A percentile compares a stretch with the other conserved stretches of the same genome.
phyloP scores from a whole-genome alignment of 2,329 filamentous ascomycete genomes.

The Raffaelea albimanens region DNA sequence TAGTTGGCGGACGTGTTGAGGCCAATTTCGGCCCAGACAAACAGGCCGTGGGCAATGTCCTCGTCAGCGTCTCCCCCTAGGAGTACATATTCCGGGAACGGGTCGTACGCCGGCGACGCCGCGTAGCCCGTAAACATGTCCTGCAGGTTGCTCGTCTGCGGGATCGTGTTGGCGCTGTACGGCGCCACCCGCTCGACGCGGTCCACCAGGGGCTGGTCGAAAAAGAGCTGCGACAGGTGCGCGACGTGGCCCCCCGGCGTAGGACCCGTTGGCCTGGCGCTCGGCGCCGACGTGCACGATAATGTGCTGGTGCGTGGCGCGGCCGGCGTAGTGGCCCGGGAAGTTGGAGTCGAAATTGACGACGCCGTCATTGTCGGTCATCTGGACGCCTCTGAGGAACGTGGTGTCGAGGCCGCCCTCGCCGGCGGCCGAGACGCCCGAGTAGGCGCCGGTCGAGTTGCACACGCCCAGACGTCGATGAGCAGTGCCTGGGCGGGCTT shows the following conservation, averaged over 20 bases:
- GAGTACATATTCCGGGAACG: slow-evolving; percentile 37
- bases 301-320: slow-evolving; percentile 33
- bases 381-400: slow-evolving; percentile 38
- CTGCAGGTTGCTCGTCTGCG: slow-evolving; percentile 17
- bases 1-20: slow-evolving; percentile 5
- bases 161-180: slow-evolving; percentile 27
- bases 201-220: slow-evolving; percentile 29
- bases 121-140: slow-evolving; percentile 22
- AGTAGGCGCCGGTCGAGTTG: slow-evolving; percentile 36
- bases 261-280: slow-evolving; percentile 39
- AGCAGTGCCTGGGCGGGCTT: slow-evolving; percentile 25
- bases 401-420: slow-evolving; percentile 22
- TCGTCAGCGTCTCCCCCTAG: no score
- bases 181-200: slow-evolving; percentile 25
- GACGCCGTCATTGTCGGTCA: slow-evolving; percentile 35
- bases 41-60: background rate
- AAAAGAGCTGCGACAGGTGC: slow-evolving; percentile 35
- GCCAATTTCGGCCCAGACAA: slow-evolving; percentile 3
- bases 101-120: slow-evolving; percentile 27
- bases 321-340: slow-evolving; percentile 31
- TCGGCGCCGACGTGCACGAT: slow-evolving; percentile 29
- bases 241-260: slow-evolving; percentile 24
- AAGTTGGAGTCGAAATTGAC: slow-evolving; percentile 38
- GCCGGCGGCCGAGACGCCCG: slow-evolving; percentile 17
- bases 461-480: slow-evolving; percentile 38